A percentile compares a stretch with the other conserved stretches of the same genome.
Conservation (phyloP, 2,329 filamentous ascomycete genomes). For the Sporothrix euskadiensis region DNA sequence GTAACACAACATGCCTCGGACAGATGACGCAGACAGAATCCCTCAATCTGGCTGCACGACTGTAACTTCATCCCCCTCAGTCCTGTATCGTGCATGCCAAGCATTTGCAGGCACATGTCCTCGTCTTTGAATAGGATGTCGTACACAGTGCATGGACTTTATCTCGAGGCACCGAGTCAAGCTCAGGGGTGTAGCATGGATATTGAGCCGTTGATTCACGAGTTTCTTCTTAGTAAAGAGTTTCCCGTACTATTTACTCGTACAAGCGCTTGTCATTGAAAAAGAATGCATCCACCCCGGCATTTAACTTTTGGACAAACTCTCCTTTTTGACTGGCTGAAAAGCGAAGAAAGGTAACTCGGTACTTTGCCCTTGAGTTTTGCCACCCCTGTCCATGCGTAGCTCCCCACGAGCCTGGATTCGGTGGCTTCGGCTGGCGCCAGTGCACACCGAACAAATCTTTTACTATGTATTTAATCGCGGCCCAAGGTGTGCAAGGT, state of each 20-base stretch:
- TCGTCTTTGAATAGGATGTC: background rate
- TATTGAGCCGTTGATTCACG: too few relatives aligned
- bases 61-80: background rate
- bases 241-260: background rate
- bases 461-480: background rate
- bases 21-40: background rate
- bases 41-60: background rate
- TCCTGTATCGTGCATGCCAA: background rate
- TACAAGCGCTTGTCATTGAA: background rate
- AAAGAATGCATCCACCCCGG: background rate
- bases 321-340: background rate
- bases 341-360: background rate
- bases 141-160: background rate
- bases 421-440: slow-evolving; percentile 2
- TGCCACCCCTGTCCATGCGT: background rate
- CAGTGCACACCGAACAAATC: background rate
- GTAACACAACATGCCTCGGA: background rate
- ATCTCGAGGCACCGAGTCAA: slow-evolving; percentile 1
- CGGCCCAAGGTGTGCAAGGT: background rate
- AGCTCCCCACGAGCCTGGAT: slow-evolving; percentile 15
- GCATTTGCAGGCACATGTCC: background rate
- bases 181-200: background rate
- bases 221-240: background rate
- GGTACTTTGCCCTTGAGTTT: background rate
- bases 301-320: background rate